Evolutionary conservation across 176 grass and related monocot species (phyloP).

Genomic region (Areca catechu): DNA sequence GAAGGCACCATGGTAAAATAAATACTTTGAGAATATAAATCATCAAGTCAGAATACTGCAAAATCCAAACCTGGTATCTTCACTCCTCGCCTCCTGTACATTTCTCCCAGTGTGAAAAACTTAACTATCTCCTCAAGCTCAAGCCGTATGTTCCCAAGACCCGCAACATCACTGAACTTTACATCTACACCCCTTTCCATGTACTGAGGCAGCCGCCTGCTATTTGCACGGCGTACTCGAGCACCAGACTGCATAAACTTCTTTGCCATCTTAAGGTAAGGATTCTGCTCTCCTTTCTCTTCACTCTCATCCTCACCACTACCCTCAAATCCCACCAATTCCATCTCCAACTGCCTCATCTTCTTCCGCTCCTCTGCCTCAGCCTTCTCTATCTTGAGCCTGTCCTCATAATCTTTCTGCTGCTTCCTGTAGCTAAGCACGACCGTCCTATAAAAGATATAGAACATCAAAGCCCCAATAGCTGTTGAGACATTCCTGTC

Average conservation of each 20-base stretch:
- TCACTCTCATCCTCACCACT: conserved; percentile 17
- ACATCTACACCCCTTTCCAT: conserved; percentile 25
- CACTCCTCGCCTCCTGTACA: conserved; percentile 26
- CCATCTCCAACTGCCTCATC: conserved; percentile 20
- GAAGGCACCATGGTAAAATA: no score
- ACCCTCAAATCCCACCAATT: conserved; percentile 21
- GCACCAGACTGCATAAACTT: conserved; percentile 28
- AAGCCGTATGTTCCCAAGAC: conserved; percentile 25
- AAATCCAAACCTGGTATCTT: conserved; percentile 21
- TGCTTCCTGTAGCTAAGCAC: conserved; percentile 31
- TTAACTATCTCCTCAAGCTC: conserved; percentile 36
- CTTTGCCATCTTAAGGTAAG: conserved; percentile 30
- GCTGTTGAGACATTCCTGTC: conserved; percentile 23
- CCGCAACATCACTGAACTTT: conserved; percentile 29
- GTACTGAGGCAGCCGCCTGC: conserved; percentile 16
- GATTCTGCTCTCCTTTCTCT: conserved; percentile 24
- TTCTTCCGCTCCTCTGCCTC: conserved; percentile 26
- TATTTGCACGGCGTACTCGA: conserved; percentile 21
- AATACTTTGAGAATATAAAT: no score
- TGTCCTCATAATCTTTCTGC: conserved; percentile 28
- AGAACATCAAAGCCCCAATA: conserved; percentile 20
- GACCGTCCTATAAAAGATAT: conserved; percentile 20
- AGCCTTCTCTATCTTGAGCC: conserved; percentile 25
- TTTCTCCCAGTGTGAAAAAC: conserved; percentile 33
- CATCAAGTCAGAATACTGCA: no score